phyloP scores from a whole-genome alignment of 2,329 filamentous ascomycete genomes.

The Neophaeococcomyces aloes region DNA sequence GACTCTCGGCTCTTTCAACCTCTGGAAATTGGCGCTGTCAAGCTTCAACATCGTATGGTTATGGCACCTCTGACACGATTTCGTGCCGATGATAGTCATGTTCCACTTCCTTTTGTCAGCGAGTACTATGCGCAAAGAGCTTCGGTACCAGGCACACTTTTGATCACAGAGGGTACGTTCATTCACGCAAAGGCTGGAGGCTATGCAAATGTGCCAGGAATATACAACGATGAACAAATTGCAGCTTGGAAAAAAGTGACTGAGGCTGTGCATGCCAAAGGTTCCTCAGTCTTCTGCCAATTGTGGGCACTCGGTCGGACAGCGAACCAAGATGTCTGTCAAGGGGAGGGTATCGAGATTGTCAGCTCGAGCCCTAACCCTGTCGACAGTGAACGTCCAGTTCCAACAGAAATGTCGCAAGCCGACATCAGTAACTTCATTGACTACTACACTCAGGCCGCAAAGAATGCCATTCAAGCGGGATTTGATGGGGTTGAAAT shows the following conservation, averaged over 20 bases:
- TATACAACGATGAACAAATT: slow-evolving; percentile 30
- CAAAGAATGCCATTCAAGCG: slow-evolving; percentile 40
- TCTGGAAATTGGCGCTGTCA: slow-evolving; percentile 33
- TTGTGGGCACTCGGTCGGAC: slow-evolving; percentile 38
- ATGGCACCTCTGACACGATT: slow-evolving; percentile 46
- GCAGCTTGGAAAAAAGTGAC: slow-evolving; percentile 42
- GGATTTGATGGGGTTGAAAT: slow-evolving; percentile 46
- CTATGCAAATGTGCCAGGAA: slow-evolving; percentile 10
- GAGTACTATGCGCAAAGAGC: slow-evolving; percentile 33
- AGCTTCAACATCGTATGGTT: slow-evolving; percentile 42
- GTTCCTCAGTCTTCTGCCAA: slow-evolving; percentile 35
- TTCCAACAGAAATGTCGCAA: slow-evolving; percentile 24
- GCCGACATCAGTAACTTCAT: slow-evolving; percentile 37
- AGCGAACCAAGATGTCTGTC: slow-evolving; percentile 34
- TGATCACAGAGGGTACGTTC: slow-evolving; percentile 24
- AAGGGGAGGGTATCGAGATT: slow-evolving; percentile 20
- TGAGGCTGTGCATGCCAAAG: slow-evolving; percentile 41
- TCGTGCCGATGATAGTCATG: slow-evolving; percentile 33
- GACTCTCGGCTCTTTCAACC: slow-evolving; percentile 35
- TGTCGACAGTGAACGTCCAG: slow-evolving; percentile 18
- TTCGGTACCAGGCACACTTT: slow-evolving; percentile 27
- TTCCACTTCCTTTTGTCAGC: slow-evolving; percentile 27
- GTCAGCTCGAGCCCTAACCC: background rate
- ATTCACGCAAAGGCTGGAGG: slow-evolving; percentile 10
- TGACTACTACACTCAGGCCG: slow-evolving; percentile 35